phyloP scores from a whole-genome alignment of 2,329 filamentous ascomycete genomes.

The Trichoderma asperellum region DNA sequence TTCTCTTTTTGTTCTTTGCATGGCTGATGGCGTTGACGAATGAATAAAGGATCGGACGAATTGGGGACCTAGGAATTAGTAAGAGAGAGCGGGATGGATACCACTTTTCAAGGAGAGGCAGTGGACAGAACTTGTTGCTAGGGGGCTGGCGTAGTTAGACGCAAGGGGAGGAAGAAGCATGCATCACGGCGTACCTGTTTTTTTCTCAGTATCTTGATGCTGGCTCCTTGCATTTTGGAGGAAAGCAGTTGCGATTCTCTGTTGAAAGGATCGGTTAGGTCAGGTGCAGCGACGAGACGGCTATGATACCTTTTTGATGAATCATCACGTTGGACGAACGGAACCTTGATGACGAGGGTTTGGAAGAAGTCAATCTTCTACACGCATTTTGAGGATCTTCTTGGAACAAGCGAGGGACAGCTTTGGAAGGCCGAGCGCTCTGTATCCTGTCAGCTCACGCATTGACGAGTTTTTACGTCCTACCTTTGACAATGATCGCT shows the following conservation, averaged over 20 bases:
- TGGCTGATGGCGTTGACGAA: slow-evolving; percentile 39
- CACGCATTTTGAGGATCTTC: not conserved
- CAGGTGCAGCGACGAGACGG: slow-evolving; percentile 34
- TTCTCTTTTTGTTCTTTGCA: slow-evolving; percentile 39
- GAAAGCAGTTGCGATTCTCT: slow-evolving; percentile 36
- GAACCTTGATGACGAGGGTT: slow-evolving; percentile 35
- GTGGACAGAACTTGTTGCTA: slow-evolving; percentile 17
- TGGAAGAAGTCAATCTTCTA: slow-evolving; percentile 35
- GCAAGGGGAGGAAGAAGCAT: slow-evolving; percentile 24
- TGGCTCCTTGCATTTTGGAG: slow-evolving; percentile 25
- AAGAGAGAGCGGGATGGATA: slow-evolving; percentile 11
- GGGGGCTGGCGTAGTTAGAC: slow-evolving; percentile 25
- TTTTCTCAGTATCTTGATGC: slow-evolving; percentile 31
- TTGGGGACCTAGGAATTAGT: not conserved
- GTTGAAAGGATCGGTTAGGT: slow-evolving; percentile 35
- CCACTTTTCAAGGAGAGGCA: slow-evolving; percentile 9
- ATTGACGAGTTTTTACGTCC: slow-evolving; percentile 21
- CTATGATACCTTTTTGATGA: slow-evolving; percentile 44
- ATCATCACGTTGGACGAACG: slow-evolving; percentile 42
- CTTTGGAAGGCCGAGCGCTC: slow-evolving; percentile 20
- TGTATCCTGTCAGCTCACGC: slow-evolving; percentile 23
- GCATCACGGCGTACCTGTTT: slow-evolving; percentile 34
- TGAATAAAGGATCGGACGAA: slow-evolving; percentile 31
- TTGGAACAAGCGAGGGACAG: not conserved
- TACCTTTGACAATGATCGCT: slow-evolving; percentile 3